Base-by-base conservation (phyloP, 148 eudicot genomes). In the Euryodendron excelsum region DNA sequence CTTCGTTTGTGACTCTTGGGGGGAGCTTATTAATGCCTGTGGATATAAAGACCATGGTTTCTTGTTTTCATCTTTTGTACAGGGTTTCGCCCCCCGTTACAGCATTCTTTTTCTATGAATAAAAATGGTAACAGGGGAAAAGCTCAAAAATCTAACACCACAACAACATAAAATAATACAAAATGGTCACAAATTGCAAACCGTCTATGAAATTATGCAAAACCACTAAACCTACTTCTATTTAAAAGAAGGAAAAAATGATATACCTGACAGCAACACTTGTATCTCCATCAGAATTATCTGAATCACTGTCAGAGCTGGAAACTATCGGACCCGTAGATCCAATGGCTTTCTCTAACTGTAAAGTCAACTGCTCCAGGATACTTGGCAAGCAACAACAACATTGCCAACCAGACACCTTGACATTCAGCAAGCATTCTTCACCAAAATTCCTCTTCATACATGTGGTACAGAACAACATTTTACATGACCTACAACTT, bases 221-320 rank as follows among this genome's bases (percentile, higher is more conserved):
- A 68, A 55, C 44, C 31, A 74, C 12, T 20, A 45, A n/a, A 28
- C 50, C 1, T 41, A 73, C 36, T 53, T 3, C 6, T 4, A 9
- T 20, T 69, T 31, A 37, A 69, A 75, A 23, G 15, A 2, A 52
- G 60, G 44, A 44, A 50, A 69, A 62, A 78, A 61, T 36, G 47
- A 23, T 69, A 21, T 86, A 96, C 99, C 98, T 93, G 80, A 83
- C 78, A 36, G 89, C 75, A 67, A 79, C 81, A 67, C 76, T 86
- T 66, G 71, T 33, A 13, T 84, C 90, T 76, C 76, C 86, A 78
- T 91, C 96, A 48, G 98, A 90, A 81, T 55, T 66, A 83, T 90
- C 93, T 31, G 97, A 79, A 70, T 82, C 90, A 77, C 91, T 88
- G 76, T 91, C 99, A 75, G 97, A 91, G 83, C 92, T 88, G 56